These are phyloP conservation scores for Talaromyces sp. DNA, from an alignment of 2,329 filamentous ascomycete genomes.

Conservation along the genomic window DNA sequence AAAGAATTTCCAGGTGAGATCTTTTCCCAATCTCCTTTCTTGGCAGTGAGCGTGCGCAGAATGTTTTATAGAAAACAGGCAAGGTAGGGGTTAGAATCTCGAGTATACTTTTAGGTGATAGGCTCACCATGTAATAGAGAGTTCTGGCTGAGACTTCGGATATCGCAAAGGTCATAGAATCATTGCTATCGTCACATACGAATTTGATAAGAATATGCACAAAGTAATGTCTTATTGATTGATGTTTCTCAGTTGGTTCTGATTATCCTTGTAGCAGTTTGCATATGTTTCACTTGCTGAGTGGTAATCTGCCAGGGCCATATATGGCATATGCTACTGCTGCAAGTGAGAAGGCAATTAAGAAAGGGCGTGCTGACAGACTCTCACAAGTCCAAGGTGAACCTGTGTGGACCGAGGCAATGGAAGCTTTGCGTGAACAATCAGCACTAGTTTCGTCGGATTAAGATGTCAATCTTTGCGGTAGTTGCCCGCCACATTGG, in stretches of 20 bases:
- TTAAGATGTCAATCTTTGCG: neutral
- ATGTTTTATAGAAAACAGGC: neutral
- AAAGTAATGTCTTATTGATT: neutral
- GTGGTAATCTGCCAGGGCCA: neutral
- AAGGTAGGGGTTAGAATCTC: neutral
- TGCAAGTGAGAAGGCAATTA: neutral
- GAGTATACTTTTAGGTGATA: too few species aligned
- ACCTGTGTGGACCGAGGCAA: neutral
- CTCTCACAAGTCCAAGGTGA: neutral
- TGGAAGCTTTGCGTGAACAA: neutral
- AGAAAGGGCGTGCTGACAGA: neutral
- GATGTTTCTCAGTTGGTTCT: neutral
- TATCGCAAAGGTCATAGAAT: too few species aligned
- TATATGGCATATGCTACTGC: neutral
- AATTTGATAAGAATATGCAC: neutral
- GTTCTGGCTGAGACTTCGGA: neutral
- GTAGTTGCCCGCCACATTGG: neutral
- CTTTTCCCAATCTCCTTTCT: neutral
- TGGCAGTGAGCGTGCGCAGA: neutral
- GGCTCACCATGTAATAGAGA: neutral
- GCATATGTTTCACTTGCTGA: neutral
- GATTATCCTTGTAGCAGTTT: neutral
- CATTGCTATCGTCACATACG: neutral
- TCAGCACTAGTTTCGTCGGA: neutral
- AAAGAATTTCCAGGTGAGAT: neutral